A percentile compares a stretch with the other conserved stretches of the same genome.
Conservation (phyloP, 768 basidiomycete species). For the Tricholoma hemisulphureum region DNA sequence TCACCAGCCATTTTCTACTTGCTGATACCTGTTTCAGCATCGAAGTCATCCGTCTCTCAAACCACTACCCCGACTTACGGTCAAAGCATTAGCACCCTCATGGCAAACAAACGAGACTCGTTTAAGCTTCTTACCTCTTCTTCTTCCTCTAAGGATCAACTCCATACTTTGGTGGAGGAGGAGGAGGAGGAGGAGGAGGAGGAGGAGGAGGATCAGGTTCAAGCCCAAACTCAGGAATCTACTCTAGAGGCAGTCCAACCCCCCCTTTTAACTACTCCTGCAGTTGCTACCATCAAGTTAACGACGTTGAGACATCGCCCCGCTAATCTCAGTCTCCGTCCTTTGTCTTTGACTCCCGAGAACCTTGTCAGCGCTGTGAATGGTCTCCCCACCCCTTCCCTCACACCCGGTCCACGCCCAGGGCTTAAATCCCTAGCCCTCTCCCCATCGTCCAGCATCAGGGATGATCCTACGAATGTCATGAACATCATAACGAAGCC, state of each 20-base stretch:
- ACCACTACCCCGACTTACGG: conserved; percentile 43
- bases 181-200: conserved; percentile 85
- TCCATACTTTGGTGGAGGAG: conserved; percentile 79
- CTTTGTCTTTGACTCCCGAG: conserved; percentile 66
- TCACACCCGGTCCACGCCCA: conserved; percentile 47
- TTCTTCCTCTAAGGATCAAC: conserved; percentile 69
- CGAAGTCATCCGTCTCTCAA: conserved; percentile 59
- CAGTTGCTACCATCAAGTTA: conserved; percentile 33
- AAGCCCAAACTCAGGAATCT: conserved; percentile 12
- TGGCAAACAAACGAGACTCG: conserved; percentile 73
- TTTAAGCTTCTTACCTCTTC: conserved; percentile 67
- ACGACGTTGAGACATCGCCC: conserved; percentile 57
- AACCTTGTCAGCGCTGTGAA: conserved; percentile 36
- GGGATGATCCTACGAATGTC: conserved; percentile 27
- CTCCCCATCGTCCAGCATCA: conserved; percentile 23
- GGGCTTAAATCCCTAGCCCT: conserved; percentile 57
- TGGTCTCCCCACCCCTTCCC: conserved; percentile 53
- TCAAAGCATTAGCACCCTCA: conserved; percentile 38
- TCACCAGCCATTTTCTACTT: conserved; percentile 10
- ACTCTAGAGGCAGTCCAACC: conserved; percentile 24
- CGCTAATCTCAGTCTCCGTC: conserved; percentile 63
- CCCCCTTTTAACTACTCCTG: conserved; percentile 30
- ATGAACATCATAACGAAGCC: conserved; percentile 28
- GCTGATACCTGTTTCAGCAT: conserved; percentile 39
- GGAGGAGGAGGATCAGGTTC: conserved; percentile 72